A percentile compares a stretch with the other conserved stretches of the same genome.
These are phyloP conservation scores for Salix udensis DNA, from an alignment of 345 rosid species.

Conservation along the genomic window DNA sequence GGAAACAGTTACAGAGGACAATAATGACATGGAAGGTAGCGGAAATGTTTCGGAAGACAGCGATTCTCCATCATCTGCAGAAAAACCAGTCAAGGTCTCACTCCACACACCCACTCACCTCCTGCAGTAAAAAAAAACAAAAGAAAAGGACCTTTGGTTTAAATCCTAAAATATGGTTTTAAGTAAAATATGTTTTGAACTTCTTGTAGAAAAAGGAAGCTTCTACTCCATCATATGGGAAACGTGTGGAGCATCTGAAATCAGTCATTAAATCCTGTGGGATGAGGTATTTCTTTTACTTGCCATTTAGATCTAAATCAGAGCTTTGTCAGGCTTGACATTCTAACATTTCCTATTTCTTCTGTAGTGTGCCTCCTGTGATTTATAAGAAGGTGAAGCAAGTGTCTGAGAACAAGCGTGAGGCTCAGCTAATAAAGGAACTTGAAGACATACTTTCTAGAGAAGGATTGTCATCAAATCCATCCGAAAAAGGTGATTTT, in stretches of 20 bases:
- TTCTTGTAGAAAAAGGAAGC: constrained; percentile 65
- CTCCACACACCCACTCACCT: not conserved
- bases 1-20: constrained; percentile 36
- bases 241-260: constrained; percentile 76
- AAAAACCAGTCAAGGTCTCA: constrained; percentile 50
- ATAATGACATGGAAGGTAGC: constrained; percentile 42
- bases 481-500: constrained; percentile 72
- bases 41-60: constrained; percentile 47
- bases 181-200: constrained; percentile 7
- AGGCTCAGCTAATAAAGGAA: constrained; percentile 70
- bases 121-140: not conserved
- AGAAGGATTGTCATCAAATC: constrained; percentile 80
- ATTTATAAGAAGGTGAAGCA: constrained; percentile 84
- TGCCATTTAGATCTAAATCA: constrained; percentile 4
- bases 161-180: constrained; percentile 3
- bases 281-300: constrained; percentile 54
- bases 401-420: constrained; percentile 75
- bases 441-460: constrained; percentile 76
- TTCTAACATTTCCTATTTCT: constrained; percentile 8
- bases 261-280: constrained; percentile 80
- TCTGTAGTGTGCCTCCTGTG: constrained; percentile 68
- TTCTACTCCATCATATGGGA: constrained; percentile 61
- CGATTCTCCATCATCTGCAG: constrained; percentile 49
- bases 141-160: not conserved
- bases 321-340: constrained; percentile 6